Base-by-base conservation (phyloP, 2,329 filamentous ascomycete species). In the Neonectria coccinea region DNA sequence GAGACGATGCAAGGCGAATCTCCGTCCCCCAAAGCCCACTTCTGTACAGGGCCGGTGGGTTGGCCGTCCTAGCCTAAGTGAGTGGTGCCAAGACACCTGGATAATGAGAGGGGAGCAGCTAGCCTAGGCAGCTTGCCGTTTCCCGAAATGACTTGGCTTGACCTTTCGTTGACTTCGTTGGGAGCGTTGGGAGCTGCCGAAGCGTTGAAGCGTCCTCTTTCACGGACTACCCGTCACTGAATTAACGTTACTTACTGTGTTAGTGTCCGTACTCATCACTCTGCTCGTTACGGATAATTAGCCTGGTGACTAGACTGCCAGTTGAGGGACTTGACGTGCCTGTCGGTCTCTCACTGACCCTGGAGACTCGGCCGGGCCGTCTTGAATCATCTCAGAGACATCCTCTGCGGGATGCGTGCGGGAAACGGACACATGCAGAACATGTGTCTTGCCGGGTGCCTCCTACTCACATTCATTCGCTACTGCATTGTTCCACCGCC, bases 1-100 rank as follows among this genome's bases (percentile, higher is more conserved):
- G 71, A 73, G 64, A 54, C 16, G 63, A 56, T 54, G 70, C 64
- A 63, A 60, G 62, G 51, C 53, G 55, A 48, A 66, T 63, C 60
- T 54, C 11, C 50, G 41, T 47, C 27, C 53, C 53, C 50, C 58
- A 33, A 7, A 41, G 33, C 25, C 55, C 54, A 44, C 56, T 42
- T 41, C 50, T 31, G 51, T 22, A 39, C 50, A 47, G 18, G 25
- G 36, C 14, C 36, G 7, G 11, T 36, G 36, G 36, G 36, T n/a
- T 39, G 14, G 5, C 14, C 14, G 36, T 16, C 6, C 36, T 39
- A 39, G 14, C 36, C 36, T 12, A 7, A 39, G 14, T 14, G 36
- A 48, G 48, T 5, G 14, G 12, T 27, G 48, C 48, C 29, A 33
- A 33, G 47, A 47, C 14, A 14, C 9, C n/a, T 42, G 39, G 39